Base-by-base conservation (phyloP, 345 rosid genomes). In the Lepidium didymum region DNA sequence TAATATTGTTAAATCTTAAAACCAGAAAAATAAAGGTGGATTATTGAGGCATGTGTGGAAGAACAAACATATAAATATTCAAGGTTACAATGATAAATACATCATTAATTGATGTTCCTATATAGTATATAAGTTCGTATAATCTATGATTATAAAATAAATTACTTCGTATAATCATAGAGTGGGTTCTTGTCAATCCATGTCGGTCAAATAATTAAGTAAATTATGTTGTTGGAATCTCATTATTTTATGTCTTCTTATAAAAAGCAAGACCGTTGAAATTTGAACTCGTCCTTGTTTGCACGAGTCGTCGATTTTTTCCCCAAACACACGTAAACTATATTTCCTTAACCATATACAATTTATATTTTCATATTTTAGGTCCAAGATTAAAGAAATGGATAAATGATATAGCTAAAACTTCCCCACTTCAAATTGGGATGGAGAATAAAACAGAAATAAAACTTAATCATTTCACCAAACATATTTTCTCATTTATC, bases 161-260 rank as follows among this genome's bases (percentile, higher is more conserved):
- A 15, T 34, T 47, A 23, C 35, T 45, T 68, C 46, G 44, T 70
- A 42, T 70, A 69, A 61, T 61, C 44, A 70, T 41, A 61, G 55
- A 7, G 68, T 70, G 68, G 62, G 62, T 53, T 61, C 56, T 52
- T 70, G 56, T 70, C 75, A 52, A 61, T 61, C 75, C 45, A 61
- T 62, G 46, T 70, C 56, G 68, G 68, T 52, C 31, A 19, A 70
- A 70, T 62, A 14, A 50, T 36, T 14, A 53, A 62, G 35, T 52
- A 40, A 64, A 61, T 52, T 61, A 33, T 52, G 44, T 52, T 61
- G 54, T 43, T 62, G 62, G 47, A 46, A 62, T 61, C 68, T 21
- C 68, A 52, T 69, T 40, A 59, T 52, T 29, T 42, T 53, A 53
- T 62, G 62, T 62, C 40, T 23, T 52, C 62, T 62, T 61, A 62